Conservation (phyloP, 2,329 filamentous ascomycete species). For the Ophiocordyceps australis region DNA sequence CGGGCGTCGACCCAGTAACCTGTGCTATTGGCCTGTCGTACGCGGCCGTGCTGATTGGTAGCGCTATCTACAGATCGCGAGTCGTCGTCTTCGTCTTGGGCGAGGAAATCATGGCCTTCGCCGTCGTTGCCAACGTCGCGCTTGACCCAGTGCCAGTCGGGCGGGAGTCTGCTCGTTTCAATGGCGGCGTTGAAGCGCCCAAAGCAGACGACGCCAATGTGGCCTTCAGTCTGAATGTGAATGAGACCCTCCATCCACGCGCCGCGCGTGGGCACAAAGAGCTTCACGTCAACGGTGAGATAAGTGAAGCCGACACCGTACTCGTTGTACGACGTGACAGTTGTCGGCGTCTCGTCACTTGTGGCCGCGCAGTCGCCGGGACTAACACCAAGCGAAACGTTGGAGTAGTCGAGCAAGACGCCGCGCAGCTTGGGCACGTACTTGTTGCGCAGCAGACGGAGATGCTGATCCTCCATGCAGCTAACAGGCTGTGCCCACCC, state of each 20-base stretch:
- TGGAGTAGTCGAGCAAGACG: slow-evolving; percentile 57
- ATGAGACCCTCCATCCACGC: slow-evolving; percentile 63
- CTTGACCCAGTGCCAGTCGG: slow-evolving; percentile 64
- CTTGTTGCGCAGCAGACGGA: slow-evolving; percentile 56
- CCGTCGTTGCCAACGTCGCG: no score
- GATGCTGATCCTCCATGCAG: slow-evolving; percentile 53
- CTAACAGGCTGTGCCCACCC: slow-evolving; percentile 54
- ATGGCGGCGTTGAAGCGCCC: slow-evolving; percentile 87
- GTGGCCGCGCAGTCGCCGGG: slow-evolving; percentile 32
- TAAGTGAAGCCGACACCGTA: slow-evolving; percentile 77
- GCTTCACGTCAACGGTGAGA: slow-evolving; percentile 70
- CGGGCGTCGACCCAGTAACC: slow-evolving; percentile 61
- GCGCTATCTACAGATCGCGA: no score
- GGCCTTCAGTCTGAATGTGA: slow-evolving; percentile 74
- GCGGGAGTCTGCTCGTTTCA: slow-evolving; percentile 56
- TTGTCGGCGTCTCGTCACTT: slow-evolving; percentile 27
- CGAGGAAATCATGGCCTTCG: slow-evolving; percentile 17
- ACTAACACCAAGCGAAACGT: slow-evolving; percentile 44
- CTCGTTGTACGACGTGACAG: slow-evolving; percentile 47
- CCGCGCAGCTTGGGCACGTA: slow-evolving; percentile 58
- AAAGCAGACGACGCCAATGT: slow-evolving; percentile 77
- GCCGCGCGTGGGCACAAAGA: slow-evolving; percentile 62
- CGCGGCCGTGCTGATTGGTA: no score
- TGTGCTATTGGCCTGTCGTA: slow-evolving; percentile 31
- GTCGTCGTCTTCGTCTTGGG: slow-evolving; percentile 28